These are phyloP conservation scores for Hymenoscyphus infarciens DNA, from an alignment of 2,329 filamentous ascomycete genomes.

Conservation along the genomic window DNA sequence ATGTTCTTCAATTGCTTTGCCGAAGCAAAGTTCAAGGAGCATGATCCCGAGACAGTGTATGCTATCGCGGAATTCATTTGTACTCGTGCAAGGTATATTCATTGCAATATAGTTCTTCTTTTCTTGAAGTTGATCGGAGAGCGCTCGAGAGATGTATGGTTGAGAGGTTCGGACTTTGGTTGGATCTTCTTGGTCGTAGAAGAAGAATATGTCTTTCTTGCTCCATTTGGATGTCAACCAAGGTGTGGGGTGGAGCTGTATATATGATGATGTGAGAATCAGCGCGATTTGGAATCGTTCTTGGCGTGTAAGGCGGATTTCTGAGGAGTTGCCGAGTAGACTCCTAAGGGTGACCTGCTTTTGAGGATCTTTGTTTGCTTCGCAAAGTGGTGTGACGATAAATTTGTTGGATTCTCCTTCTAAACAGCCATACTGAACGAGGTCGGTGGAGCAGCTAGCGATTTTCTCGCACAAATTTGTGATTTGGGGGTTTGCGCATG, in stretches of 20 bases:
- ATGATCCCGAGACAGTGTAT: conserved; percentile 18
- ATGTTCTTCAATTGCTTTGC: conserved; percentile 16
- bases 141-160: conserved; percentile 19
- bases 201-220: conserved; percentile 21
- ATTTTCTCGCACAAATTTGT: conserved; percentile 20
- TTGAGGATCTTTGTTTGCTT: conserved; percentile 13
- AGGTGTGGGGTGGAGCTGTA: conserved; percentile 20
- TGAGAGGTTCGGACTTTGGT: conserved; percentile 15
- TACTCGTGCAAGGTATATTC: background rate
- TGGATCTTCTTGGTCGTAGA: conserved; percentile 10
- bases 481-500: background rate
- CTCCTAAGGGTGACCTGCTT: conserved; percentile 14
- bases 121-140: conserved; percentile 6
- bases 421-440: conserved; percentile 15
- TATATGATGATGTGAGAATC: conserved; percentile 17
- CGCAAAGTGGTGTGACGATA: conserved; percentile 14
- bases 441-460: conserved; percentile 14
- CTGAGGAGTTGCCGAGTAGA: conserved; percentile 12
- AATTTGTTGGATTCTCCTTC: conserved; percentile 13
- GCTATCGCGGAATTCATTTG: conserved; percentile 14
- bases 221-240: conserved; percentile 18
- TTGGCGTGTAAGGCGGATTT: conserved; percentile 11
- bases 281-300: conserved; percentile 19
- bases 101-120: background rate
- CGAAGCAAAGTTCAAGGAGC: conserved; percentile 21